Percentiles rank a stretch among this genome's conserved stretches.
Conservation (phyloP, 2,329 filamentous ascomycete species). For the Purpureocillium takamizusanense region DNA sequence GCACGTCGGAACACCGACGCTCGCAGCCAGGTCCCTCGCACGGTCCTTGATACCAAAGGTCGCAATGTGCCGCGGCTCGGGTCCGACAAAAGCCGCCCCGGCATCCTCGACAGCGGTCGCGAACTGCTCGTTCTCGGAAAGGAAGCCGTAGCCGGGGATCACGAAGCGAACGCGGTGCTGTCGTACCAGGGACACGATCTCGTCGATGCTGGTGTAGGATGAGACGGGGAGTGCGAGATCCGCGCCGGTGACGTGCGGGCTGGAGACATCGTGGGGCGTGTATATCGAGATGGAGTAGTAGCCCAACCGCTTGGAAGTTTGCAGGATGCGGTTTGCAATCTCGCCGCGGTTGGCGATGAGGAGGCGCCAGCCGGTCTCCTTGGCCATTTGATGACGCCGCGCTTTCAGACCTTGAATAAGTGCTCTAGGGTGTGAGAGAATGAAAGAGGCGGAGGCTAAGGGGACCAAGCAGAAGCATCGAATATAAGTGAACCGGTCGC, state of each 20-base stretch:
- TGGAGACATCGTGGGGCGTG: neutral
- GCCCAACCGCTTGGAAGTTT: constrained; percentile 39
- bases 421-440: too few species aligned
- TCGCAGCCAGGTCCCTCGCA: constrained; percentile 42
- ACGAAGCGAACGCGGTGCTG: constrained; percentile 41
- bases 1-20: constrained; percentile 32
- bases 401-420: too few species aligned
- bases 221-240: constrained; percentile 1
- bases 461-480: too few species aligned
- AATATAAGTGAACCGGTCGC: too few species aligned
- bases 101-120: constrained; percentile 38
- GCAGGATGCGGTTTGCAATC: constrained; percentile 8
- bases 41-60: constrained; percentile 42
- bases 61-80: constrained; percentile 39
- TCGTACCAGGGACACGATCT: constrained; percentile 24
- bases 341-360: constrained; percentile 19
- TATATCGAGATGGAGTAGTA: constrained; percentile 7
- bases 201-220: constrained; percentile 7
- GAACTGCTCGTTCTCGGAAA: constrained; percentile 34
- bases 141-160: constrained; percentile 21
- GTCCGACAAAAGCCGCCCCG: constrained; percentile 48
- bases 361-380: neutral
- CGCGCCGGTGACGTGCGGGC: constrained; percentile 1
- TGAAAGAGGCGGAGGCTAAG: too few species aligned
- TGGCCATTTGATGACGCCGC: too few species aligned